Percentiles rank a stretch among this genome's conserved stretches.
phyloP scores from a whole-genome alignment of 495 filamentous ascomycete species.

The Talaromyces borbonicus region DNA sequence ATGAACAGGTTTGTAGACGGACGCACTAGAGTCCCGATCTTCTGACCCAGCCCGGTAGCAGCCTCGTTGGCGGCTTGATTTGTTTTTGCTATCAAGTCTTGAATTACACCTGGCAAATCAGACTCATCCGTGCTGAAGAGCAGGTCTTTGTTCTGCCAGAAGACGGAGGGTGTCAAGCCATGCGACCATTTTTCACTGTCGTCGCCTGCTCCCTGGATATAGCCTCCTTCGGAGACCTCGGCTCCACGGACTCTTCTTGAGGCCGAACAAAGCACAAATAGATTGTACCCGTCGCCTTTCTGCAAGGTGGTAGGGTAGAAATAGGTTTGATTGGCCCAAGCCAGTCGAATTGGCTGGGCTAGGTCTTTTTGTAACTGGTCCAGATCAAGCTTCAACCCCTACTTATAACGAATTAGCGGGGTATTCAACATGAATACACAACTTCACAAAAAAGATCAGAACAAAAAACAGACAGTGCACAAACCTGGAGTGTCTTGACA shows the following conservation, averaged over 20 bases:
- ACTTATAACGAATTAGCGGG: neutral
- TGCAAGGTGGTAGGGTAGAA: slow-evolving; percentile 31
- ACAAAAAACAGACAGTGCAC: neutral
- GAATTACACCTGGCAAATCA: slow-evolving; percentile 56
- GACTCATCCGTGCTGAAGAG: slow-evolving; percentile 52
- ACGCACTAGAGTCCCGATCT: slow-evolving; percentile 20
- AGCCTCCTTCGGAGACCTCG: slow-evolving; percentile 61
- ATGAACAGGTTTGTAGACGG: slow-evolving; percentile 35
- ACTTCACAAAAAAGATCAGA: neutral
- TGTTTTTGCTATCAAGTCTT: slow-evolving; percentile 30
- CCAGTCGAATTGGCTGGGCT: slow-evolving; percentile 29
- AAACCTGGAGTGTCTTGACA: slow-evolving; percentile 48
- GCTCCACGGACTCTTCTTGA: slow-evolving; percentile 57
- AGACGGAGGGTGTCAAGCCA: slow-evolving; percentile 63
- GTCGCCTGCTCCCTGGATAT: slow-evolving; percentile 91
- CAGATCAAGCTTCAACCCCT: slow-evolving; percentile 44
- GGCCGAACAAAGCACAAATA: slow-evolving; percentile 70
- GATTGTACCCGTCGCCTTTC: slow-evolving; percentile 36
- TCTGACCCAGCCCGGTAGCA: slow-evolving; percentile 4
- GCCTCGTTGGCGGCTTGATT: slow-evolving; percentile 18
- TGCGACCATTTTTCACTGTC: slow-evolving; percentile 85
- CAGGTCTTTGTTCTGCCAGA: slow-evolving; percentile 56
- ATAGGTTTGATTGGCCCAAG: slow-evolving; percentile 34
- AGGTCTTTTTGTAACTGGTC: slow-evolving; percentile 25
- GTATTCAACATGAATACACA: slow-evolving; percentile 12